phyloP scores from a whole-genome alignment of 805 yeast genomes.

The Lipomyces spencermartinsiae region DNA sequence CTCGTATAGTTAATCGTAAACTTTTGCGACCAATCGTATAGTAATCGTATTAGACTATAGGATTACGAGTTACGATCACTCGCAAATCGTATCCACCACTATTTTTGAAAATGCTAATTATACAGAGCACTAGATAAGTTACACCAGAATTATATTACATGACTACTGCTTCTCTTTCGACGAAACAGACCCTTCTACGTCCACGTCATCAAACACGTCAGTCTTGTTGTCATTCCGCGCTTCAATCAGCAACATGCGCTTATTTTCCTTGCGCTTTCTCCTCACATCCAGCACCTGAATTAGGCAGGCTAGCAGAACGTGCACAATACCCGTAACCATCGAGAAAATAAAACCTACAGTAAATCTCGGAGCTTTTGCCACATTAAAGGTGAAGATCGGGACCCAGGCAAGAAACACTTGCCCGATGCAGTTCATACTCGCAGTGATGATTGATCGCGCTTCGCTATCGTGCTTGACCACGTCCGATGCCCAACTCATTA shows the following conservation, averaged over 20 bases:
- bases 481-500: conserved; percentile 41
- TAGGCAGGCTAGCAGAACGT: conserved; percentile 7
- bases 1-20: too few species aligned
- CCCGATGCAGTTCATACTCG: conserved; percentile 45
- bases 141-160: not conserved
- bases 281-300: conserved; percentile 10
- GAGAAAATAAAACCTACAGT: conserved; percentile 17
- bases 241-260: not conserved
- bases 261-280: not conserved
- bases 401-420: conserved; percentile 47
- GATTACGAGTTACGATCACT: too few species aligned
- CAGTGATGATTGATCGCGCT: conserved; percentile 42
- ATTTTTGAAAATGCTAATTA: too few species aligned
- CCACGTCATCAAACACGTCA: not conserved
- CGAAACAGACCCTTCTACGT: not conserved
- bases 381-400: conserved; percentile 46
- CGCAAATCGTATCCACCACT: too few species aligned
- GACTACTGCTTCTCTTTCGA: not conserved
- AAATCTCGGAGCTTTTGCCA: conserved; percentile 45
- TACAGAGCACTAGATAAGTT: not conserved
- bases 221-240: not conserved
- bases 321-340: not conserved
- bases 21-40: too few species aligned
- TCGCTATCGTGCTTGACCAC: conserved; percentile 42
- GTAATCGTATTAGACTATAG: too few species aligned